A percentile compares a stretch with the other conserved stretches of the same genome.
Conservation (phyloP, 805 yeast species). For the Metschnikowia noctiluminum region DNA sequence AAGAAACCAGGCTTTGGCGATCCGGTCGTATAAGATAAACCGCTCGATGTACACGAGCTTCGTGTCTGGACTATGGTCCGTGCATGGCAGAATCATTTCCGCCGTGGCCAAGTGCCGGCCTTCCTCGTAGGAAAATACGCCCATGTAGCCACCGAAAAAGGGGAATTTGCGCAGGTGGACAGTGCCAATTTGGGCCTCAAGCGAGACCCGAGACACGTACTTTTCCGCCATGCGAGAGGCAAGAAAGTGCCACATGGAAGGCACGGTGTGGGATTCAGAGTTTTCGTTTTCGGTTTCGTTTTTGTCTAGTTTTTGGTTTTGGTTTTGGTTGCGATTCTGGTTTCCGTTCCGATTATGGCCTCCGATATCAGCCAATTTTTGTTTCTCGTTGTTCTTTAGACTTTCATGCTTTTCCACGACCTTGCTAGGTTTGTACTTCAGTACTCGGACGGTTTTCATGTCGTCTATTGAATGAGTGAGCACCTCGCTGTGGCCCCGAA, state of each 20-base stretch:
- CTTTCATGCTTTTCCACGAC: too few species aligned
- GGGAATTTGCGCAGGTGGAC: slow-evolving; percentile 46
- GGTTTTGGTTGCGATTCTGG: too few species aligned
- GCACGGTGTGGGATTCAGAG: not conserved
- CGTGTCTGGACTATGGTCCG: slow-evolving; percentile 59
- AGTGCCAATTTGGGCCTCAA: slow-evolving; percentile 20
- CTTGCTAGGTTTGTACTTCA: slow-evolving; percentile 25
- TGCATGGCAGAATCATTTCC: slow-evolving; percentile 37
- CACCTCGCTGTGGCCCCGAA: slow-evolving; percentile 38
- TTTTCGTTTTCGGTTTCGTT: not conserved
- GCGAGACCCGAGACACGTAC: slow-evolving; percentile 28
- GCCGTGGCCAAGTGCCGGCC: slow-evolving; percentile 49
- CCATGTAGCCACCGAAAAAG: slow-evolving; percentile 89
- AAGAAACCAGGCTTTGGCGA: slow-evolving; percentile 43
- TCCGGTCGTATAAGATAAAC: slow-evolving; percentile 53
- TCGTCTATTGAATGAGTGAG: slow-evolving; percentile 61
- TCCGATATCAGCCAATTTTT: too few species aligned
- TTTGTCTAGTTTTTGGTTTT: too few species aligned
- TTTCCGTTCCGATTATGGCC: too few species aligned
- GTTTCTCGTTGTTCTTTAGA: too few species aligned
- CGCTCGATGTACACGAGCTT: slow-evolving; percentile 70
- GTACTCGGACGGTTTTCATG: slow-evolving; percentile 20
- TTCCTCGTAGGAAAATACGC: slow-evolving; percentile 84
- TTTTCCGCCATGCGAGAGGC: slow-evolving; percentile 45
- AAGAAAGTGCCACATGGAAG: slow-evolving; percentile 52